phyloP scores from a whole-genome alignment of 768 basidiomycete genomes.

The Nidularia sp. region DNA sequence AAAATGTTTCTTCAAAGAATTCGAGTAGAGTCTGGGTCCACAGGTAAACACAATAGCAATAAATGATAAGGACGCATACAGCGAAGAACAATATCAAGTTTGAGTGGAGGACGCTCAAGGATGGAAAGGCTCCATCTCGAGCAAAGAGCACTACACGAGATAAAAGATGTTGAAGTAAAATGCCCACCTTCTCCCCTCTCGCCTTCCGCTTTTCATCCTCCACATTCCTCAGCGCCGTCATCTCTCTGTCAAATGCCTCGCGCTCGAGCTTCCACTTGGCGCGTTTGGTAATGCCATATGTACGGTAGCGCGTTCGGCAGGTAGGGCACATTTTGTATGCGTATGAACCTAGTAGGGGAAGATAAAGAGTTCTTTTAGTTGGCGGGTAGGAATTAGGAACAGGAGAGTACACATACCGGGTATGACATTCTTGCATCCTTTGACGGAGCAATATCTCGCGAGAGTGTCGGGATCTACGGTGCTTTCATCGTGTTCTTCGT shows the following conservation, averaged over 20 bases:
- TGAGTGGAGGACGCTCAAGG: too few species aligned
- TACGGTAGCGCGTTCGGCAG: slow-evolving; percentile 46
- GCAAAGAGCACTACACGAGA: not conserved
- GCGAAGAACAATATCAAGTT: not conserved
- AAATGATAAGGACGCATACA: not conserved
- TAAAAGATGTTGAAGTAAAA: not conserved
- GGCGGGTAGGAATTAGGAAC: slow-evolving; percentile 12
- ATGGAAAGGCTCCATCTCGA: too few species aligned
- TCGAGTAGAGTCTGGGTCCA: not conserved
- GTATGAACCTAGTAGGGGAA: slow-evolving; percentile 16
- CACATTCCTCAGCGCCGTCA: slow-evolving; percentile 26
- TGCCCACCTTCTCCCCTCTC: slow-evolving; percentile 32
- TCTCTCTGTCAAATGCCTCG: slow-evolving; percentile 33
- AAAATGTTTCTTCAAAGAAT: too few species aligned
- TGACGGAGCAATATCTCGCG: slow-evolving; percentile 45
- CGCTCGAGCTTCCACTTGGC: slow-evolving; percentile 49
- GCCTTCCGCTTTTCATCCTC: slow-evolving; percentile 32
- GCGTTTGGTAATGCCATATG: slow-evolving; percentile 52
- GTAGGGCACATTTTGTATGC: slow-evolving; percentile 40
- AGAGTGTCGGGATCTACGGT: not conserved
- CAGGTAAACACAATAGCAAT: not conserved
- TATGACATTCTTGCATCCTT: slow-evolving; percentile 47
- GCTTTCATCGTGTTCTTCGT: not conserved
- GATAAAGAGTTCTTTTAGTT: not conserved
- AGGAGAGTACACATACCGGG: slow-evolving; percentile 24